phyloP scores from a whole-genome alignment of 768 basidiomycete species.

The Trametes sanguinea region DNA sequence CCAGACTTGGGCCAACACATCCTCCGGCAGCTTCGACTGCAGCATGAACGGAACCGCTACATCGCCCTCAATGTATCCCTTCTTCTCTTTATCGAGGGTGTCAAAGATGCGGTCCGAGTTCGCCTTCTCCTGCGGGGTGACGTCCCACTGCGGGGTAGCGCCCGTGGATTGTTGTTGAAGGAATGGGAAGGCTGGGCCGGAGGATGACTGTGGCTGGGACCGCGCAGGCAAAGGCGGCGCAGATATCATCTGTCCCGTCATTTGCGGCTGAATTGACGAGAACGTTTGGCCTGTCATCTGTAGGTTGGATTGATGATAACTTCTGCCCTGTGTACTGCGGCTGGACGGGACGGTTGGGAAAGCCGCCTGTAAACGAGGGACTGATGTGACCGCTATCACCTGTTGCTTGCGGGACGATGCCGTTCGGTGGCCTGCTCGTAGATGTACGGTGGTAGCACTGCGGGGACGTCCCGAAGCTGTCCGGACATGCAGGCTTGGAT shows the following conservation, averaged over 20 bases:
- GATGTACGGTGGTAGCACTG: conserved; percentile 74
- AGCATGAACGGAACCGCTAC: conserved; percentile 96
- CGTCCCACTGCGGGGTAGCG: conserved; percentile 66
- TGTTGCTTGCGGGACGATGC: conserved; percentile 57
- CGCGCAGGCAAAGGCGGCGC: conserved; percentile 32
- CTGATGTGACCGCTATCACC: conserved; percentile 61
- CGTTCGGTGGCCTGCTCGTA: conserved; percentile 76
- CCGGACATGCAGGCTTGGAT: conserved; percentile 91
- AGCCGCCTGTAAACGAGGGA: conserved; percentile 48
- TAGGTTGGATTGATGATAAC: conserved; percentile 48
- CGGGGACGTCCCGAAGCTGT: conserved; percentile 69
- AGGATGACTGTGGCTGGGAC: conserved; percentile 25
- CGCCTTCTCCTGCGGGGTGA: conserved; percentile 78
- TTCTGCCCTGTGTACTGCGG: conserved; percentile 68
- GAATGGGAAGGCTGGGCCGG: conserved; percentile 23
- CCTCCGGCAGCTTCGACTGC: conserved; percentile 81
- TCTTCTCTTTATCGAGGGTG: conserved; percentile 70
- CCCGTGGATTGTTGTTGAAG: conserved; percentile 24
- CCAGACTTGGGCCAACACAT: conserved; percentile 90
- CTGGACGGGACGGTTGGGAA: conserved; percentile 42
- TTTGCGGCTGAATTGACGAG: conserved; percentile 54
- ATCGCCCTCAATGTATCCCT: conserved; percentile 88
- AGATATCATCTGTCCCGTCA: conserved; percentile 52
- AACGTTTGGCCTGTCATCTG: conserved; percentile 45
- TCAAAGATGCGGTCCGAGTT: conserved; percentile 79